These are phyloP conservation scores for Talaromyces nanjingensis DNA, from an alignment of 495 filamentous ascomycete genomes.

Conservation along the genomic window DNA sequence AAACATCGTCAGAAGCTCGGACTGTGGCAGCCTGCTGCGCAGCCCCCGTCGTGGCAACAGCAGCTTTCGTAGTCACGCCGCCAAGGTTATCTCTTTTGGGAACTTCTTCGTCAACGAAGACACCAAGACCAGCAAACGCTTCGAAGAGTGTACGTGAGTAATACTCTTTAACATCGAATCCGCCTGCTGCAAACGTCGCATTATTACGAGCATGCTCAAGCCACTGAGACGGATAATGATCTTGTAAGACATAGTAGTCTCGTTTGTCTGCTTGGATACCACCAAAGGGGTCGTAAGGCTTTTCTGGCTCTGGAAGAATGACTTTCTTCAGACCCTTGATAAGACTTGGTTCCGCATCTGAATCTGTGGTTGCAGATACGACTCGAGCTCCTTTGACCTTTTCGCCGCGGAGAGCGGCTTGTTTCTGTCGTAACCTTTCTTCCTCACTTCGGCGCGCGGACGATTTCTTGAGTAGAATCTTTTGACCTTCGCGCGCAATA, in stretches of 20 bases:
- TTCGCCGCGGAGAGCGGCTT: slow-evolving; percentile 32
- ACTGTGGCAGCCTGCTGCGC: slow-evolving; percentile 21
- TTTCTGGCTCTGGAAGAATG: slow-evolving; percentile 52
- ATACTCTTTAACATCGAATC: slow-evolving; percentile 76
- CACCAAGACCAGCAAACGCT: slow-evolving; percentile 82
- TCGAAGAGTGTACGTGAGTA: slow-evolving; percentile 73
- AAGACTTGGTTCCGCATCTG: slow-evolving; percentile 27
- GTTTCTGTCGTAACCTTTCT: slow-evolving; percentile 40
- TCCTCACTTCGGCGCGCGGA: slow-evolving; percentile 43
- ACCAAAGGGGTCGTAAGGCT: slow-evolving; percentile 84
- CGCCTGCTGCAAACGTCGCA: slow-evolving; percentile 60
- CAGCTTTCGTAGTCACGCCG: slow-evolving; percentile 12
- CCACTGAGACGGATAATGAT: slow-evolving; percentile 57
- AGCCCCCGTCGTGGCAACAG: slow-evolving; percentile 26
- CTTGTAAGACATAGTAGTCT: slow-evolving; percentile 62
- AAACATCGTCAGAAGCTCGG: slow-evolving; percentile 12
- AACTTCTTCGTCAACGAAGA: slow-evolving; percentile 76
- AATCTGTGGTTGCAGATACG: slow-evolving; percentile 19
- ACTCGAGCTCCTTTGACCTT: slow-evolving; percentile 26
- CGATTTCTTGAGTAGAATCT: slow-evolving; percentile 66
- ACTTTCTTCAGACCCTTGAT: slow-evolving; percentile 75
- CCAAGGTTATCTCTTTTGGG: slow-evolving; percentile 28
- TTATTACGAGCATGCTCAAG: slow-evolving; percentile 57
- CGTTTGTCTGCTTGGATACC: slow-evolving; percentile 57
- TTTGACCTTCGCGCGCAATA: slow-evolving; percentile 48